These are phyloP conservation scores for Vararia minispora DNA, from an alignment of 768 basidiomycete genomes.

Conservation along the genomic window DNA sequence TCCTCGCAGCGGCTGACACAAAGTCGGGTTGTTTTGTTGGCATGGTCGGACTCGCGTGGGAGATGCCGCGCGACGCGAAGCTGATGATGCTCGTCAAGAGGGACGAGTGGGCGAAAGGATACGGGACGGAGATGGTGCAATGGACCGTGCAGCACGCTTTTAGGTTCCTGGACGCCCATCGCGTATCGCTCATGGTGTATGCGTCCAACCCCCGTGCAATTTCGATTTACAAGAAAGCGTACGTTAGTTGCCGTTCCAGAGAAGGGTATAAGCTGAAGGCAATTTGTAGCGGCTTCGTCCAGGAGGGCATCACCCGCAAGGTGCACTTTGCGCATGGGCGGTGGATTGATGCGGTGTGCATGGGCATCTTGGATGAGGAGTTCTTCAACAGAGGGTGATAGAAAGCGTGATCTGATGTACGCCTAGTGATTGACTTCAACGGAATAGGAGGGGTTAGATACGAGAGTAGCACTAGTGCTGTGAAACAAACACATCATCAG, in stretches of 20 bases:
- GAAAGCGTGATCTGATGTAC: too few species aligned
- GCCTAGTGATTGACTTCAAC: too few species aligned
- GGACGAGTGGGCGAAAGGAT: conserved; percentile 10
- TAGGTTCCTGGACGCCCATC: conserved; percentile 4
- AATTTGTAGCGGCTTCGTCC: conserved; percentile 5
- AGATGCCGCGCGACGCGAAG: too few species aligned
- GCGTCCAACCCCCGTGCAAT: conserved; percentile 6
- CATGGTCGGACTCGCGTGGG: too few species aligned
- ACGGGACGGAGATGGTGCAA: conserved; percentile 9
- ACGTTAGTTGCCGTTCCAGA: too few species aligned
- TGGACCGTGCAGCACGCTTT: conserved; percentile 7
- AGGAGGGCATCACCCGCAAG: not conserved
- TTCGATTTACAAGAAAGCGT: conserved; percentile 6
- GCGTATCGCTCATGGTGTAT: conserved; percentile 4
- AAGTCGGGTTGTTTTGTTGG: too few species aligned
- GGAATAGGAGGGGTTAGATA: too few species aligned
- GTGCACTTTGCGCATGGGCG: not conserved
- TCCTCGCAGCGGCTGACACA: too few species aligned
- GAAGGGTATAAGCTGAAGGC: not conserved
- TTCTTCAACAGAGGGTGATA: too few species aligned
- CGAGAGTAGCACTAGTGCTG: too few species aligned
- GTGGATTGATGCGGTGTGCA: conserved; percentile 5
- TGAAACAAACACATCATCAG: too few species aligned
- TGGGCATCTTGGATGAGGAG: conserved; percentile 7
- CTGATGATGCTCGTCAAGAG: too few species aligned